These are phyloP conservation scores for Mrakia blollopis DNA, from an alignment of 768 basidiomycete genomes.

Conservation along the genomic window DNA sequence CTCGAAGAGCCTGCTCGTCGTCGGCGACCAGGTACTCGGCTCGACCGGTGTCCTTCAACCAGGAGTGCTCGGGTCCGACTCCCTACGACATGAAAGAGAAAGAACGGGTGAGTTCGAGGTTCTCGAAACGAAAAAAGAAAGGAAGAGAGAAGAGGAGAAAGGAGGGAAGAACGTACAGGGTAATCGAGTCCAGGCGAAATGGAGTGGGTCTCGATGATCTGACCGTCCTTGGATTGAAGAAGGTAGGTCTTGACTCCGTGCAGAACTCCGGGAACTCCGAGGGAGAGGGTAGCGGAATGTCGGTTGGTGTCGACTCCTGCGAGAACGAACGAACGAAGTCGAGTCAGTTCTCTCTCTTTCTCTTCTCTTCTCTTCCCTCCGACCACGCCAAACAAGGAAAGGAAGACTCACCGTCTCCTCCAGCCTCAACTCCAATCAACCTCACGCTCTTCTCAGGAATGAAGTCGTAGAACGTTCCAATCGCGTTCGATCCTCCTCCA, in stretches of 20 bases:
- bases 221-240: slow-evolving; percentile 78
- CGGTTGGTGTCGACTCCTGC: slow-evolving; percentile 72
- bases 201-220: slow-evolving; percentile 95
- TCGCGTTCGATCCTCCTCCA: slow-evolving; percentile 95
- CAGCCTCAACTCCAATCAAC: slow-evolving; percentile 91
- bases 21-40: slow-evolving; percentile 91
- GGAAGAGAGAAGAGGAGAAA: not conserved
- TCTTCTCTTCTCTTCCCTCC: no score
- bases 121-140: not conserved
- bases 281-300: slow-evolving; percentile 89
- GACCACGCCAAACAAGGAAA: not conserved
- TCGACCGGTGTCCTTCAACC: slow-evolving; percentile 88
- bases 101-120: not conserved
- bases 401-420: slow-evolving; percentile 71
- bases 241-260: slow-evolving; percentile 96
- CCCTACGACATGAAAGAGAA: slow-evolving; percentile 54
- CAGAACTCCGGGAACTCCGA: slow-evolving; percentile 86
- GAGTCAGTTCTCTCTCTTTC: not conserved
- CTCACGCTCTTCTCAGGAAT: slow-evolving; percentile 79
- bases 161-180: slow-evolving; percentile 24
- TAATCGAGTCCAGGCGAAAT: slow-evolving; percentile 95
- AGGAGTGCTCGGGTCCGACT: slow-evolving; percentile 96
- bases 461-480: slow-evolving; percentile 96
- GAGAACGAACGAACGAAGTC: not conserved
- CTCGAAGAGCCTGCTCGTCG: slow-evolving; percentile 87